Evolutionary conservation across 768 basidiomycete species (phyloP), one percentile per base, ranked within the genome.

Genomic region (Rhodotorula graminis): DNA sequence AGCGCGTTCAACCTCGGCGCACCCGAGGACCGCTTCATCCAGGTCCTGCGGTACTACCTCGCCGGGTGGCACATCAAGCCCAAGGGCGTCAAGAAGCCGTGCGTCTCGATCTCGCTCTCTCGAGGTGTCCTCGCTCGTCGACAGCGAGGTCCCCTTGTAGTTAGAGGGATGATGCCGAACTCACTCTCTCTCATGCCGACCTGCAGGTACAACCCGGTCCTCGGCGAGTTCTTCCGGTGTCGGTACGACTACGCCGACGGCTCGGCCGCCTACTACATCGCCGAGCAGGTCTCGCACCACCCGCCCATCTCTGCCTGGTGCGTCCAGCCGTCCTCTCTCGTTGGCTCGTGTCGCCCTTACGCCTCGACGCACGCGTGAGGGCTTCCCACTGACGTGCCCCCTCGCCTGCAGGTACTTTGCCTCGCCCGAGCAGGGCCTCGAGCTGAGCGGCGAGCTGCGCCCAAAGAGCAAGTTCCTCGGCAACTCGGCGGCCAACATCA

Each of bases 41-140:
- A 88, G 62, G 92, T 98, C 3, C 85, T 97, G 47, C 89, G 90
- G 73, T 96, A 94, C 81, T 99, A 97, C 80, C 88, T 99, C 60
- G 89, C 91, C n/a, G 96, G 96, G 33, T 99, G 96, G 96, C 96
- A 98, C 82, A 94, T 97, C 83, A 97, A 97, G 82, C 94, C 96
- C 76, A 94, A 91, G 83, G 96, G 80, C 65, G 96, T 98, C 72
- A 99, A 99, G 89, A 99, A 99, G 83, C 95, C 95, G 87, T 93
- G 78, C 82, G 90, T 84, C 29, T 2, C 25, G 11, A 5, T 21
- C 23, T 52, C 23, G 11, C 50, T 25, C 50, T 25, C 23, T 7
- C 50, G 7, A 25, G 25, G 25, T 2, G 19, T 9, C 23, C 47
- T 14, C 25, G 50, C 50, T 25, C 50, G 25, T 9, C 19, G 15